These are phyloP conservation scores for Cyanodermella asteris DNA, from an alignment of 2,329 filamentous ascomycete genomes.

Conservation along the genomic window DNA sequence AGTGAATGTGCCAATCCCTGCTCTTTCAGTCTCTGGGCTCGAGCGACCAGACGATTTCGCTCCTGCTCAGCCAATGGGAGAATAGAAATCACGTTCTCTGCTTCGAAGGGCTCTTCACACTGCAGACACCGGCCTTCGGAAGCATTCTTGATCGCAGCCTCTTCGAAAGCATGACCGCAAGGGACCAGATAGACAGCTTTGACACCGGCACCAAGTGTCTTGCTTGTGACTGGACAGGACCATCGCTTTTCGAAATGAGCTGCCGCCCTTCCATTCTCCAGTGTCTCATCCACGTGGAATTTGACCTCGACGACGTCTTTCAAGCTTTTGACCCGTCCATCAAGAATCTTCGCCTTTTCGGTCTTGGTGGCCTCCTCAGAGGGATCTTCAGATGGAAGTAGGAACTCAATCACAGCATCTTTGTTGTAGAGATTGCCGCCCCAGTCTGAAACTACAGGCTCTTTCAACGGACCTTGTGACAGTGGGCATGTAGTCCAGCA, in stretches of 20 bases:
- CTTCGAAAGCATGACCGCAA: constrained; percentile 85
- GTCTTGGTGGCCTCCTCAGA: constrained; percentile 31
- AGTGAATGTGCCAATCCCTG: constrained; percentile 64
- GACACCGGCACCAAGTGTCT: constrained; percentile 56
- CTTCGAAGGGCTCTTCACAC: constrained; percentile 53
- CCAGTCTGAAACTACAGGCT: constrained; percentile 65
- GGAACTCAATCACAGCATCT: constrained; percentile 56
- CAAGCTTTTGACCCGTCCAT: constrained; percentile 49
- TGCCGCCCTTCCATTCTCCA: constrained; percentile 21
- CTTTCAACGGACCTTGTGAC: constrained; percentile 52
- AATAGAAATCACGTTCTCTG: constrained; percentile 63
- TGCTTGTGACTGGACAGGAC: constrained; percentile 73
- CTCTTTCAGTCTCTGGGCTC: constrained; percentile 46
- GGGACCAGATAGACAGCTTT: constrained; percentile 80
- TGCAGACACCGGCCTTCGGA: constrained; percentile 37
- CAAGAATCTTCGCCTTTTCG: constrained; percentile 39
- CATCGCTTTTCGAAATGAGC: constrained; percentile 32
- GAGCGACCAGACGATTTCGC: constrained; percentile 39
- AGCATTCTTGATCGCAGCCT: constrained; percentile 67
- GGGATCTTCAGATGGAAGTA: constrained; percentile 32
- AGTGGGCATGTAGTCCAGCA: constrained; percentile 74
- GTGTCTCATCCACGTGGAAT: constrained; percentile 35
- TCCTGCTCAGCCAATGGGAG: constrained; percentile 52
- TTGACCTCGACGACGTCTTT: constrained; percentile 75
- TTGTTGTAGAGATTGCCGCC: constrained; percentile 83